Base-by-base conservation (phyloP, 1,284 basidiomycete genomes). In the Peniophora sp. region DNA sequence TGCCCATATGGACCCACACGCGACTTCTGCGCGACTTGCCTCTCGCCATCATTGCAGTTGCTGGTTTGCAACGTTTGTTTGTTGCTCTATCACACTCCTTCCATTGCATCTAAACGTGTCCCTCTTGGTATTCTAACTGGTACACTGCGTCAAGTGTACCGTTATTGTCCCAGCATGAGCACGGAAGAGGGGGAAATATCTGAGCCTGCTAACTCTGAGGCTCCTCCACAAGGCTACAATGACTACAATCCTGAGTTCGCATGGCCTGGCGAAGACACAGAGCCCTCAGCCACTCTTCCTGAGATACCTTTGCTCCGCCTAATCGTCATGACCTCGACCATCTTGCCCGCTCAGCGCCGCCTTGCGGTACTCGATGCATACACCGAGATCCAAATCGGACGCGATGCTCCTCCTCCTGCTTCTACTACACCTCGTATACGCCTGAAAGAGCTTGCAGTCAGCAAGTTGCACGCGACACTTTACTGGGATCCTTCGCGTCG, bases 381-480 rank as follows among this genome's bases (percentile, higher is more conserved):
- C 58, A 62, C 71, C 3, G 81, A 88, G 62, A 68, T 81, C 5
- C 83, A 88, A 56, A 71, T 90, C 55, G 87, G 88, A 11, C 73
- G 88, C 45, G 87, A 90, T 60, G 62, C 72, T 24, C 68, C 77
- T 2, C 68, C 74, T 2, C 55, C 67, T 18, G 76, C 75, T 11
- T 72, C 68, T 15, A 69, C 70, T 27, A 76, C 66, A 1, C 84
- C 87, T 12, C 74, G 79, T 43, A 71, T 90, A 48, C 78, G 88
- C 44, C 68, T 90, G 34, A 88, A 86, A 64, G 87, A 90, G 66
- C 85, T 90, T 81, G 75, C 78, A 55, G 85, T 88, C 9, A 88
- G 86, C 2, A 90, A 89, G 64, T 57, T 86, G 49, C 88, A 90
- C 60, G 83, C 86, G 9, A 85, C 82, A 2, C 70, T 76, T 0